Evolutionary conservation across 305 asterid species (phyloP).

Genomic region (Striga hermonthica): DNA sequence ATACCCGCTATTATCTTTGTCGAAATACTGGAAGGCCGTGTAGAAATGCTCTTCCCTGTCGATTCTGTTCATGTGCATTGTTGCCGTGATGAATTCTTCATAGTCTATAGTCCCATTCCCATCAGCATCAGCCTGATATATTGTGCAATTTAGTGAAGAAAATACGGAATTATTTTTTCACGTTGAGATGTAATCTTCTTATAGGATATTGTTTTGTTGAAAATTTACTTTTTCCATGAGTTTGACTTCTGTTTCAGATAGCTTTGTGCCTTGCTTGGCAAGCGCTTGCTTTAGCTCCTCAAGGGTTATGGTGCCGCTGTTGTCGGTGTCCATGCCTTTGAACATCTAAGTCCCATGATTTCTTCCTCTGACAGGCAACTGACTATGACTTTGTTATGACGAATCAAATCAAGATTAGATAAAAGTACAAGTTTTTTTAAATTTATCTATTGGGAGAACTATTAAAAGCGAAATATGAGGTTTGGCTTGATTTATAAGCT

Average conservation of each 20-base stretch:
- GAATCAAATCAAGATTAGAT: too few species aligned
- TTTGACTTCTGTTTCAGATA: constrained; percentile 84
- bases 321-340: constrained; percentile 80
- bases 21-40: constrained; percentile 95
- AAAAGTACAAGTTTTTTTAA: too few species aligned
- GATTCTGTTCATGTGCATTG: constrained; percentile 92
- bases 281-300: constrained; percentile 90
- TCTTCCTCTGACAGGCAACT: constrained; percentile 95
- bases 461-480: too few species aligned
- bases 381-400: constrained; percentile 58
- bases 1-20: constrained; percentile 88
- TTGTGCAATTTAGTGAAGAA: not conserved
- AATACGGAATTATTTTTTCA: not conserved
- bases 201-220: not conserved
- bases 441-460: too few species aligned
- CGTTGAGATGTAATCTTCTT: not conserved
- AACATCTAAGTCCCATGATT: constrained; percentile 92
- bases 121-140: constrained; percentile 83
- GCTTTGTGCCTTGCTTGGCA: constrained; percentile 79
- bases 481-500: too few species aligned
- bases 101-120: constrained; percentile 95
- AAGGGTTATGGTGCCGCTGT: constrained; percentile 88
- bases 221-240: constrained; percentile 94
- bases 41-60: constrained; percentile 94
- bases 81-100: constrained; percentile 94